Evolutionary conservation across 129 eudicot species (phyloP), one percentile per base, ranked within the genome.

Genomic region (Gnaphalium uliginosum): DNA sequence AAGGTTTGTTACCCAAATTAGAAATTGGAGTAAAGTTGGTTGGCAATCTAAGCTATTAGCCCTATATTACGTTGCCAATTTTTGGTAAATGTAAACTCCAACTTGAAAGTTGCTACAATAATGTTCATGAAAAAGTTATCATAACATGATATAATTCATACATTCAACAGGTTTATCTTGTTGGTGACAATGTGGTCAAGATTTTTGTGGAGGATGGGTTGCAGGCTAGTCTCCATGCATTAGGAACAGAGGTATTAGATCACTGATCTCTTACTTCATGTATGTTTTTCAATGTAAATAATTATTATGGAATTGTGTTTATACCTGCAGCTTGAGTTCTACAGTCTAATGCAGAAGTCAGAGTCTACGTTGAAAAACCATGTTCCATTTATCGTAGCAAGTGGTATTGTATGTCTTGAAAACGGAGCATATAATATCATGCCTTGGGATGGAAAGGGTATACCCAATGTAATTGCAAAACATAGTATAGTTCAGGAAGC

Each of bases 241-340:
- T 93, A 73, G 98, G 89, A 81, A 86, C 98, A 46, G 98, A 93
- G 95, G 98, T 88, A 90, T 75, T 86, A 89, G 39, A 66, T 62
- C 61, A 46, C 41, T 66, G 4, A 50, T 19, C 14, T 72, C 46
- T 61, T 69, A 33, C 33, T 26, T 57, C 32, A 27, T 22, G 23
- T 73, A 39, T 26, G 5, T 65, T 48, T 69, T 39, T 0, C 24
- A 66, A 69, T 48, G 56, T 46, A 37, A 61, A 70, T 26, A 57
- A 54, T 32, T 68, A 78, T 76, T 43, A 51, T 54, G 77, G 41
- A 68, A 64, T 50, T 39, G 41, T 37, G 13, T 68, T 58, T 77
- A 69, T 72, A 65, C 59, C 24, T 78, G 65, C 89, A 93, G 98
- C 97, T 93, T 24, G 89, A 93, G 82, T 93, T 93, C 80, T 85